Evolutionary conservation across 495 filamentous ascomycete species (phyloP).

Genomic region (Tetracladium setigerum): DNA sequence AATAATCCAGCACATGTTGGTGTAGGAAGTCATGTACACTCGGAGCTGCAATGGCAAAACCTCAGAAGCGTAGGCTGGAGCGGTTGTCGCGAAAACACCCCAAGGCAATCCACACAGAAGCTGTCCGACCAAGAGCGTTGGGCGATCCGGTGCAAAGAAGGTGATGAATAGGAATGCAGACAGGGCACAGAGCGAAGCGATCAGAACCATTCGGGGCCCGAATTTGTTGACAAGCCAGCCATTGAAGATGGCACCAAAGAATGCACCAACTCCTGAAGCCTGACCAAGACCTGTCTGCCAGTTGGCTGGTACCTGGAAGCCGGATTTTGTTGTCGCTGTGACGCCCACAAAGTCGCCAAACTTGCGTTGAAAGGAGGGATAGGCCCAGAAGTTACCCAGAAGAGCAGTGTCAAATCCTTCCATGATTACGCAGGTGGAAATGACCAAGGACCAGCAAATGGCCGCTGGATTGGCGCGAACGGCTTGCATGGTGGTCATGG

Average conservation of each 20-base stretch:
- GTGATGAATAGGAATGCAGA: constrained; percentile 38
- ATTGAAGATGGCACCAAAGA: constrained; percentile 37
- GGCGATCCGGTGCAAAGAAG: constrained; percentile 37
- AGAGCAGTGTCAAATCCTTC: constrained; percentile 34
- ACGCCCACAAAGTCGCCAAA: constrained; percentile 26
- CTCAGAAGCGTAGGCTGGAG: constrained; percentile 63
- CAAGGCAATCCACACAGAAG: constrained; percentile 37
- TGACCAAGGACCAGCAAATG: constrained; percentile 20
- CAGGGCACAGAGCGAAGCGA: constrained; percentile 42
- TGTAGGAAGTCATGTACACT: constrained; percentile 56
- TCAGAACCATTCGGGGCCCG: constrained; percentile 49
- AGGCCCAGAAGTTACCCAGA: constrained; percentile 24
- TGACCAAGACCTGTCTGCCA: constrained; percentile 15
- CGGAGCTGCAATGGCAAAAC: constrained; percentile 54
- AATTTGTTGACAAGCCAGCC: constrained; percentile 37
- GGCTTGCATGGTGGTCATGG: constrained; percentile 18
- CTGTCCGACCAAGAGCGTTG: constrained; percentile 38
- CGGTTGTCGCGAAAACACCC: constrained; percentile 44
- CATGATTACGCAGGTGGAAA: constrained; percentile 33
- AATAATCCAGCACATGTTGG: constrained; percentile 65
- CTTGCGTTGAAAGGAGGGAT: constrained; percentile 23
- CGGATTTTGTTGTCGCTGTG: constrained; percentile 35
- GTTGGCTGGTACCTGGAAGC: constrained; percentile 32
- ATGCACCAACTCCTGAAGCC: constrained; percentile 3
- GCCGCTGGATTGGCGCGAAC: constrained; percentile 30